Evolutionary conservation across 805 yeast species (phyloP).

Genomic region (Candida alai): DNA sequence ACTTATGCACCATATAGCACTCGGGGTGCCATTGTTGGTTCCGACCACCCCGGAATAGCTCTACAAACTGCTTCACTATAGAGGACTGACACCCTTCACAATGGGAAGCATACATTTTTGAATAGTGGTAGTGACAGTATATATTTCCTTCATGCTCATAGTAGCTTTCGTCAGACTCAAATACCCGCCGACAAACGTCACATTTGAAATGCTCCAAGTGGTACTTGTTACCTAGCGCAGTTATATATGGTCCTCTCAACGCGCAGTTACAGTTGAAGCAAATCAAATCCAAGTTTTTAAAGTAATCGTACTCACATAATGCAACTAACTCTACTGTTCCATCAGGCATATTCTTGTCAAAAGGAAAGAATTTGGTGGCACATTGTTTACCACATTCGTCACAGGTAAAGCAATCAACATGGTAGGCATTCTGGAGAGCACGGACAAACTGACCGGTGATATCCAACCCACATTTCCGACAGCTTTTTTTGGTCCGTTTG

Average conservation of each 20-base stretch:
- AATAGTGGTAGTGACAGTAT: conserved; percentile 89
- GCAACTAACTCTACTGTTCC: conserved; percentile 30
- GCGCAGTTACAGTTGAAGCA: conserved; percentile 85
- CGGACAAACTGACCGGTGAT: conserved; percentile 73
- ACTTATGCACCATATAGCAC: conserved; percentile 95
- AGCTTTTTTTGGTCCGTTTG: conserved; percentile 21
- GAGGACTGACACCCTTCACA: conserved; percentile 94
- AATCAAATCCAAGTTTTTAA: conserved; percentile 77
- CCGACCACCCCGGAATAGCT: conserved; percentile 83
- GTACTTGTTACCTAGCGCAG: conserved; percentile 87
- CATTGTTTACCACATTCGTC: conserved; percentile 79
- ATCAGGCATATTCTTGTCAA: conserved; percentile 48
- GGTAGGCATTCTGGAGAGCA: conserved; percentile 76
- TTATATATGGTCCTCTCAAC: conserved; percentile 86
- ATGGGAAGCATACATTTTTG: conserved; percentile 77
- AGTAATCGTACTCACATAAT: conserved; percentile 90
- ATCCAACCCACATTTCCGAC: conserved; percentile 34
- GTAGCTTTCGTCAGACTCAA: conserved; percentile 88
- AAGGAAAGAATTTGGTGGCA: conserved; percentile 85
- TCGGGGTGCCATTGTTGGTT: conserved; percentile 99
- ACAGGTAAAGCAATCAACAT: conserved; percentile 85
- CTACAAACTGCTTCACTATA: conserved; percentile 91
- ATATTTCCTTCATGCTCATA: conserved; percentile 80
- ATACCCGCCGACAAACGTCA: conserved; percentile 76
- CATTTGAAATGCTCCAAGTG: conserved; percentile 96